Base-by-base conservation (phyloP, 768 basidiomycete genomes). In the Guyanaporus albipodus region DNA sequence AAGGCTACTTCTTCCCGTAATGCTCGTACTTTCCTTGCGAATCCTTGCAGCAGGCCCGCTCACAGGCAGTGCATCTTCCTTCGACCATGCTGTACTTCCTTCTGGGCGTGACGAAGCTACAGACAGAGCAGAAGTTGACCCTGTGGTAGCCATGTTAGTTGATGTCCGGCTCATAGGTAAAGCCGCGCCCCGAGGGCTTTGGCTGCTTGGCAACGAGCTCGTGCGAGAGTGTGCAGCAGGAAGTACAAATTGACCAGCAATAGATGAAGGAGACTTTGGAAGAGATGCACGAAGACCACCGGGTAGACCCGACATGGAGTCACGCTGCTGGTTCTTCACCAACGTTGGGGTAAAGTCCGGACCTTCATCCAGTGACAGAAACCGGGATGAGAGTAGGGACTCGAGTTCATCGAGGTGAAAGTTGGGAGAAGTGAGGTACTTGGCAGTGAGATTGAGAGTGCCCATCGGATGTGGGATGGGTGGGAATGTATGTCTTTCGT, bases 321-420 rank as follows among this genome's bases (percentile, higher is more conserved):
- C 78, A 4, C 81, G 74, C 45, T 78, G 78, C 47, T 77, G 76
- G 57, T 83, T 78, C 73, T 79, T 82, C 26, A 73, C 71, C 10
- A 89, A 70, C 0, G 88, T 90, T 0, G 87, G 88, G 0, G 83
- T 78, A 59, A 89, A 90, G 24, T 76, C 77, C 11, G 71, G 72
- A 15, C 77, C 82, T 55, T 80, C 77, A 55, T 87, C 84, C 44
- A 80, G 72, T 2, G 82, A 83, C 21, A 85, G 71, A 58, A 91
- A 87, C 12, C 80, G 72, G 4, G 82, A 84, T 3, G 85, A 88
- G 5, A 91, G 70, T 2, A 89, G 67, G 1, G 84, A 83, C 65
- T 91, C 89, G 26, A 83, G 73, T 53, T 87, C 84, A 63, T 89
- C 86, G 24, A 90, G 68, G 51, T 80, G 75, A 70, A 91, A 91